Base-by-base conservation (phyloP, 2,329 filamentous ascomycete genomes). In the Colletotrichum melonis region DNA sequence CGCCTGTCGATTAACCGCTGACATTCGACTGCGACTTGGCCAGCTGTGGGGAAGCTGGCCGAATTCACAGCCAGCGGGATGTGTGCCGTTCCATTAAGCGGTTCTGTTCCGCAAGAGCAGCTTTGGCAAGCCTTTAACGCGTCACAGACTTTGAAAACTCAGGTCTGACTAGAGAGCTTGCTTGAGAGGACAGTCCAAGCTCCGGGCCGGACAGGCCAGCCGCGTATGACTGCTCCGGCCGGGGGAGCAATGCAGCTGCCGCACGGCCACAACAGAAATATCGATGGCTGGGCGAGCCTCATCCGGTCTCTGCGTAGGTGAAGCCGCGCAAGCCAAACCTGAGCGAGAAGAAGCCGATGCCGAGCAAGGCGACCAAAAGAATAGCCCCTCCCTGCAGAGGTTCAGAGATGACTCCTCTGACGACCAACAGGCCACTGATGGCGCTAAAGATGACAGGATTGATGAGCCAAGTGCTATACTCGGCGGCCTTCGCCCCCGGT, bases 371-470 rank as follows among this genome's bases (percentile, higher is more conserved):
- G 75, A 78, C 78, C 60, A 76, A 76, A 63, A 80, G 30, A 62
- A 81, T 79, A 57, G 74, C 70, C 54, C 78, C 77, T 69, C 76
- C 78, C 73, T 80, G 79, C 60, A 79, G 74, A 63, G 77, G 78
- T 74, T 78, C 76, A 67, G 74, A 77, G 38, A 78, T 74, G 54
- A 75, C 67, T 73, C 77, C 81, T 75, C 78, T 76, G 58, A 78
- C 67, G 32, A 80, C 77, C 71, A 79, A 69, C 72, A 79, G 63
- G 35, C 72, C 74, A 68, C 77, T 80, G 38, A 77, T 75, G 54
- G 74, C 74, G 57, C 73, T 76, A 69, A 81, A 78, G 52, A 79
- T 77, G 49, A 79, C 68, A 64, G 76, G 76, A 56, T 79, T 78
- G 52, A 75, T 74, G 35, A 73, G 71, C 76, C 74, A 81, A 38